Percentiles rank a stretch among this genome's conserved stretches.
Conservation (phyloP, 768 basidiomycete species). For the Mycena galopus region DNA sequence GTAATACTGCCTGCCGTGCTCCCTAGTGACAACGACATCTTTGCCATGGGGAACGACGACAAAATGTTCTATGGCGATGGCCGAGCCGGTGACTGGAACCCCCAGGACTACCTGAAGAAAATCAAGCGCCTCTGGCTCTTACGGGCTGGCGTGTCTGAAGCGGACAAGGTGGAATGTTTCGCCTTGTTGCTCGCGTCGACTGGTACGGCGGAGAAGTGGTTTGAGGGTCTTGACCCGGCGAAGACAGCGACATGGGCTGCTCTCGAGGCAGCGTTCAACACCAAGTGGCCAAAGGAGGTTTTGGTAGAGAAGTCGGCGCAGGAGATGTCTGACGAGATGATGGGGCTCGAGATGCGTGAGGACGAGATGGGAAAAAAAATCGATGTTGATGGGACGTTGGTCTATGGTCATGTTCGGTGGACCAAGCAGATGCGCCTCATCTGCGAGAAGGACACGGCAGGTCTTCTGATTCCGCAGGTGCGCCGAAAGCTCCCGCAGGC, state of each 20-base stretch:
- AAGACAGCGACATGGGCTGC: conserved; percentile 1
- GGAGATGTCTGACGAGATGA: background rate
- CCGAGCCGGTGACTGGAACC: conserved; percentile 1
- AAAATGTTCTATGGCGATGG: no score
- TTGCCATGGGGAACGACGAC: background rate
- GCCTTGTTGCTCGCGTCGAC: background rate
- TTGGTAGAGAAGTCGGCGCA: background rate
- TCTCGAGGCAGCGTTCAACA: background rate
- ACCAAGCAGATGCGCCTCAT: background rate
- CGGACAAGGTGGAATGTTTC: background rate
- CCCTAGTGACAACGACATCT: background rate
- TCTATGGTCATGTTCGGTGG: background rate
- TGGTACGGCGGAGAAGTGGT: background rate
- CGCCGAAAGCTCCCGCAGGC: background rate
- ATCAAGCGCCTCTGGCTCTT: background rate
- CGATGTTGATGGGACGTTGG: background rate
- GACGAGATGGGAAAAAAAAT: background rate
- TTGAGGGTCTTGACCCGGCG: background rate
- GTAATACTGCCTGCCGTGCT: background rate
- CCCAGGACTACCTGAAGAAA: background rate
- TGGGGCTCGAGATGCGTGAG: background rate
- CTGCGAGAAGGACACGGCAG: background rate
- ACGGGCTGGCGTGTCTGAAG: background rate
- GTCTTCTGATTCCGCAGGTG: conserved; percentile 12
- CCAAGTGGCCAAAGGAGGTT: conserved; percentile 9